Evolutionary conservation across 306 rosid species (phyloP).

Genomic region (Ormosia emarginata): DNA sequence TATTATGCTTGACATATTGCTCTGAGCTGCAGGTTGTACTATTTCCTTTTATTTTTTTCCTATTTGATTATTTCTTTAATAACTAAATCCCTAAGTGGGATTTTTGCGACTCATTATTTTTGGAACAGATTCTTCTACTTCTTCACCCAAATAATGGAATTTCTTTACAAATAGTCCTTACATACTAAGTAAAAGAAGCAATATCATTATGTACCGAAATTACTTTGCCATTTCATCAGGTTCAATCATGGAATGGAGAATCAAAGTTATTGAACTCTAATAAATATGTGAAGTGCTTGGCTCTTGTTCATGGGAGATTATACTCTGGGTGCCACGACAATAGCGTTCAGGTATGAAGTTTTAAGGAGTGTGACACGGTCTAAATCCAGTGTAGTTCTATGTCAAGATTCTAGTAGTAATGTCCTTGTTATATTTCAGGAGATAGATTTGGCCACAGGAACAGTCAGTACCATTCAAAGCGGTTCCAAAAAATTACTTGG

Average conservation of each 20-base stretch:
- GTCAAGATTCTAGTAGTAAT: constrained; percentile 10
- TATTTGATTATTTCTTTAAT: not conserved
- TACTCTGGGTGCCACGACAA: constrained; percentile 88
- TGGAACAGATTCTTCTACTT: constrained; percentile 1
- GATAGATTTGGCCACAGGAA: constrained; percentile 70
- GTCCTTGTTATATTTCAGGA: constrained; percentile 50
- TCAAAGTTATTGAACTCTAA: constrained; percentile 53
- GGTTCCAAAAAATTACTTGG: constrained; percentile 71
- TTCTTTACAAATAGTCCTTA: not conserved
- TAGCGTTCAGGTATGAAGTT: constrained; percentile 67
- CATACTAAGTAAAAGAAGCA: not conserved
- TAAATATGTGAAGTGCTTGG: constrained; percentile 77
- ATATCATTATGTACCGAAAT: not conserved
- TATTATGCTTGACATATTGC: not conserved
- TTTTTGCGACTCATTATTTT: not conserved
- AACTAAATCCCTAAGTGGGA: not conserved
- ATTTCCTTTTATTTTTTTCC: not conserved
- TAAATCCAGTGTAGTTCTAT: not conserved
- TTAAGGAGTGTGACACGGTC: not conserved
- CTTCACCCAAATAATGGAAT: not conserved
- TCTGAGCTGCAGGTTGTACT: not conserved
- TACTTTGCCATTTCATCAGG: constrained; percentile 39
- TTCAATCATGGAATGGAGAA: constrained; percentile 62
- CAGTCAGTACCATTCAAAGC: constrained; percentile 55
- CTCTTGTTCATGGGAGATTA: constrained; percentile 54